Evolutionary conservation across 2,329 filamentous ascomycete species (phyloP), one percentile per base, ranked within the genome.

Genomic region (Venturia aucupariae): DNA sequence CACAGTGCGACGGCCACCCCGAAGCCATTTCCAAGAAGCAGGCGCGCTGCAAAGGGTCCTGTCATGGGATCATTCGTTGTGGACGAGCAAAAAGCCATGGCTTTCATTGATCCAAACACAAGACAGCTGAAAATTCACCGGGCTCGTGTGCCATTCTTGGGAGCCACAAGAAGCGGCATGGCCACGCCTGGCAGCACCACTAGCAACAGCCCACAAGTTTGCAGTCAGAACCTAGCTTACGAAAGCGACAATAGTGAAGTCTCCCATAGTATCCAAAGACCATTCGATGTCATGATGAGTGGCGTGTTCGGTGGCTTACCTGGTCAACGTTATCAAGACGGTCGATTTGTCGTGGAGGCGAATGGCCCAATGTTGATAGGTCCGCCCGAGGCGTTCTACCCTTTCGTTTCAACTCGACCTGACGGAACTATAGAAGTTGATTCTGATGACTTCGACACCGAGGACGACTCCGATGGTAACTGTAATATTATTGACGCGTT

Each of bases 231-330:
- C 22, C 66, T 75, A n/a, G n/a, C 42, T 24, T 62, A 65, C 62
- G 72, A 74, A 60, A 71, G 70, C 24, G 75, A 75, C 5, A 74
- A 77, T 57, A 77, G 75, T 64, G 76, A 78, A 66, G 69, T 72
- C 35, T 73, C 71, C 67, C 73, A 74, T 22, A n/a, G 59, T 19
- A 62, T 72, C 35, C 69, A 73, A 67, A 73, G 69, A 51, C 73
- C 66, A 22, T 86, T 86, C 64, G 89, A 90, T 66, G 82, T 92
- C 68, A 92, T 92, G 89, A 86, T 92, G 77, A 87, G 87, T 60
- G 87, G 86, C 69, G 86, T 91, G 76, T 82, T 86, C 64, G 74
- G 74, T 15, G 70, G 71, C 32, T 70, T 70, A 41, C 71, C 73
- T 27, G 76, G 77, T 27, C 80, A 78, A 63, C 77, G 80, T 54